phyloP scores from a whole-genome alignment of 2,329 filamentous ascomycete species.

The Epichloe coenophiala region DNA sequence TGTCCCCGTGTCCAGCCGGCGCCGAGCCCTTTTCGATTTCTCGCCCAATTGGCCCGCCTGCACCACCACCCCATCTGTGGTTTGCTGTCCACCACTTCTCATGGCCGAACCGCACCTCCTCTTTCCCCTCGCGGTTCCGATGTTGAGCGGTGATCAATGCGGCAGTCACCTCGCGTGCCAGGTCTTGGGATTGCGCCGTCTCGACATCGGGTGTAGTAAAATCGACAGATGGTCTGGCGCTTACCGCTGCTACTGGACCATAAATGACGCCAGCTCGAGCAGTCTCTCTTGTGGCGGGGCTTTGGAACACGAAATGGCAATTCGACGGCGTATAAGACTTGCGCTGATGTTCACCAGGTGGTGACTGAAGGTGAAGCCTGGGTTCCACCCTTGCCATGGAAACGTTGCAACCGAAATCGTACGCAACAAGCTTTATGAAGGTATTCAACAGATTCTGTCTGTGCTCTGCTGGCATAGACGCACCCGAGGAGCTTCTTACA shows the following conservation, averaged over 20 bases:
- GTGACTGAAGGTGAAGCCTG: conserved; percentile 39
- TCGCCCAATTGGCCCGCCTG: conserved; percentile 48
- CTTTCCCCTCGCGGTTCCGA: conserved; percentile 40
- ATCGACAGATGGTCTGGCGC: conserved; percentile 38
- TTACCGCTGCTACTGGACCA: conserved; percentile 48
- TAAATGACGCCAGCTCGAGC: conserved; percentile 46
- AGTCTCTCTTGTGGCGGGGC: conserved; percentile 43
- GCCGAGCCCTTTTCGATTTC: conserved; percentile 39
- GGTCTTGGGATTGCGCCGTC: conserved; percentile 47
- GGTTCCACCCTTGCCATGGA: conserved; percentile 43
- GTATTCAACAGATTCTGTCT: conserved; percentile 43
- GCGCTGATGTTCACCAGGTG: conserved; percentile 17
- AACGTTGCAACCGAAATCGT: conserved; percentile 53
- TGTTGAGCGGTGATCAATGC: conserved; percentile 51
- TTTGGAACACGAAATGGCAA: conserved; percentile 47
- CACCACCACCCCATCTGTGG: conserved; percentile 49
- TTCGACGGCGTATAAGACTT: conserved; percentile 45
- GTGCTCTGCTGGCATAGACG: conserved; percentile 44
- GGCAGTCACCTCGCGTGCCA: conserved; percentile 47
- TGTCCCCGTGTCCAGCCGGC: conserved; percentile 33
- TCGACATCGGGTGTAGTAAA: conserved; percentile 32
- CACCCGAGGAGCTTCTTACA: conserved; percentile 33
- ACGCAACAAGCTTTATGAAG: conserved; percentile 50
- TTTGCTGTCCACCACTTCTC: conserved; percentile 48
- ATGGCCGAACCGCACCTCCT: conserved; percentile 42